Conservation (phyloP, 2,329 filamentous ascomycete species). For the Colletotrichum paranaense region DNA sequence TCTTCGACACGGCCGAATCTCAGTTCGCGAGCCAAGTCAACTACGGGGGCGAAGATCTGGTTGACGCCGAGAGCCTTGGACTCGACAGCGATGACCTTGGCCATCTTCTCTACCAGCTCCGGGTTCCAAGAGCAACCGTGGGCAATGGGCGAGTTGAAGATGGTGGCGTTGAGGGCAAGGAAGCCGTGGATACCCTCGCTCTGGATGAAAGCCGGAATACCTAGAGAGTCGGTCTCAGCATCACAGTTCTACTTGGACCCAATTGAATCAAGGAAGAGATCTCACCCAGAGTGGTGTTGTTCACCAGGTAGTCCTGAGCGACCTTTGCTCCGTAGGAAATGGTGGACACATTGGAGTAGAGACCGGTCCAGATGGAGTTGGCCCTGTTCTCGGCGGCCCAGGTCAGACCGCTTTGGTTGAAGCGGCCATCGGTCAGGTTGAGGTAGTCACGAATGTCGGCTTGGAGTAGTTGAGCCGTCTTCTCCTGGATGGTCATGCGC, state of each 20-base stretch:
- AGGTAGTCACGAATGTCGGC: constrained; percentile 81
- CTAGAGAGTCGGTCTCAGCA: constrained; percentile 62
- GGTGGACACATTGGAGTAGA: constrained; percentile 72
- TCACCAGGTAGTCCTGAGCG: constrained; percentile 75
- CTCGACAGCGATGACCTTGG: constrained; percentile 72
- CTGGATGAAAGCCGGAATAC: constrained; percentile 79
- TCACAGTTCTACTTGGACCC: not conserved
- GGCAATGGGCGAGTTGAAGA: constrained; percentile 82
- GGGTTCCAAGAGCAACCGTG: constrained; percentile 79
- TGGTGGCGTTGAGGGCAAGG: constrained; percentile 77
- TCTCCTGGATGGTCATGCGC: constrained; percentile 81
- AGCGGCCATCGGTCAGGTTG: constrained; percentile 72
- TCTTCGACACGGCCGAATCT: constrained; percentile 81
- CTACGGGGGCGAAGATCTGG: constrained; percentile 78
- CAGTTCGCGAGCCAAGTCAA: constrained; percentile 77
- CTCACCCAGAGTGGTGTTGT: constrained; percentile 52
- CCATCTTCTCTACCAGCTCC: constrained; percentile 74
- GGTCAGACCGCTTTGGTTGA: constrained; percentile 75
- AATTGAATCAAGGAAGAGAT: not conserved
- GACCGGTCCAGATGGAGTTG: constrained; percentile 79
- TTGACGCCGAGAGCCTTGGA: constrained; percentile 76
- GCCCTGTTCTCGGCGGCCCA: constrained; percentile 74
- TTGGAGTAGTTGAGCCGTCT: constrained; percentile 75
- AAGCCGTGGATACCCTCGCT: constrained; percentile 82
- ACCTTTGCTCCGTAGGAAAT: constrained; percentile 71